Percentiles rank a stretch among this genome's conserved stretches.
Evolutionary conservation across 2,329 filamentous ascomycete species (phyloP).

Genomic region (Dothiorella sarmentorum): DNA sequence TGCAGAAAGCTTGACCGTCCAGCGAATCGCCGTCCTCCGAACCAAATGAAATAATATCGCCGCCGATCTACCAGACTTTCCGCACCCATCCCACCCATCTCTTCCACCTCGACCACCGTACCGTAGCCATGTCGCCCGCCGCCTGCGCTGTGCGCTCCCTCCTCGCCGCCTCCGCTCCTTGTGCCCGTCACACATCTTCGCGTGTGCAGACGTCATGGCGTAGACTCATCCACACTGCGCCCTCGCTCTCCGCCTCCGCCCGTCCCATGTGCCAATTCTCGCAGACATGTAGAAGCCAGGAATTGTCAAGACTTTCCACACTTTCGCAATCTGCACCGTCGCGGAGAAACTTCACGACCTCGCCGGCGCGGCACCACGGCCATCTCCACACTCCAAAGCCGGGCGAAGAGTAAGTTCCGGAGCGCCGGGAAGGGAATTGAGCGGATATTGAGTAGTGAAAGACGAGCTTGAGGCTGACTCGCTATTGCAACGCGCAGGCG

Average conservation of each 20-base stretch:
- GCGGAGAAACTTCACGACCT: constrained; percentile 62
- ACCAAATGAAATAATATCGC: constrained; percentile 13
- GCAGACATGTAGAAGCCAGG: neutral
- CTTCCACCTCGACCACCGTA: neutral
- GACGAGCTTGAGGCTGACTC: neutral
- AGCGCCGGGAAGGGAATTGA: neutral
- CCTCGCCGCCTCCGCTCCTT: neutral
- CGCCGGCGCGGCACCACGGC: constrained; percentile 62
- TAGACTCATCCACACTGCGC: constrained; percentile 9
- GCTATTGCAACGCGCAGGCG: constrained; percentile 55
- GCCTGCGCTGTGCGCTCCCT: constrained; percentile 5
- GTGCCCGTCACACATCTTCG: neutral
- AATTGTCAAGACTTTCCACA: neutral
- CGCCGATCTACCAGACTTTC: neutral
- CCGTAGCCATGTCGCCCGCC: neutral
- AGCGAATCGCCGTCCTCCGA: constrained; percentile 17
- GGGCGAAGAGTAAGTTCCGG: constrained; percentile 75
- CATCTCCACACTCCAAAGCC: constrained; percentile 81
- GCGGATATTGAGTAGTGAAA: neutral
- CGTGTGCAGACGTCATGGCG: constrained; percentile 4
- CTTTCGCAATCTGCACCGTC: constrained; percentile 13
- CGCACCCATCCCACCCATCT: neutral
- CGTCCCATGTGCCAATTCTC: neutral
- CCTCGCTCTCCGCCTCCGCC: neutral
- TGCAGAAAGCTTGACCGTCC: constrained; percentile 14